phyloP scores from a whole-genome alignment of 176 grass and related monocot species.

The Alloteropsis semialata region DNA sequence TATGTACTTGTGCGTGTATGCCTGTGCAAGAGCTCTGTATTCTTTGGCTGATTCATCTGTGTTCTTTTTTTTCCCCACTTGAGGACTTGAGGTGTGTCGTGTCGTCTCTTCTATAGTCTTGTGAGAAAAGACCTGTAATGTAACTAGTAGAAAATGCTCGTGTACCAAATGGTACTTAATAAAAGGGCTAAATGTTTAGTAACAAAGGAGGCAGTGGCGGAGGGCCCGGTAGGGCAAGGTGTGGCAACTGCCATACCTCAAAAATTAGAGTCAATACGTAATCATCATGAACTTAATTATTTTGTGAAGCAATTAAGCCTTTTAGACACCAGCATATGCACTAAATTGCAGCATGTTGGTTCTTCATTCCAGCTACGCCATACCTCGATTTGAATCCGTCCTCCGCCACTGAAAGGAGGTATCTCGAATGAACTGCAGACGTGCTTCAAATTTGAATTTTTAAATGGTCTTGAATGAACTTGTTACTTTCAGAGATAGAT shows the following conservation, averaged over 20 bases:
- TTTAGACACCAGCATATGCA: too few relatives aligned
- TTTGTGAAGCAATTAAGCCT: too few relatives aligned
- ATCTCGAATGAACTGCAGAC: neutral
- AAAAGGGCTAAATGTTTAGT: neutral
- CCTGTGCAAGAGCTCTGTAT: conserved; percentile 16
- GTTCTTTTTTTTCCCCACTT: neutral
- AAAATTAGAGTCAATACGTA: too few relatives aligned
- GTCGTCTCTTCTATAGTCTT: too few relatives aligned
- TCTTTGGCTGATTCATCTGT: conserved; percentile 30
- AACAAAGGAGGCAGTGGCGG: neutral
- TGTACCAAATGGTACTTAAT: conserved; percentile 22
- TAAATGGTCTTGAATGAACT: neutral
- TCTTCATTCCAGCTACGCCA: too few relatives aligned
- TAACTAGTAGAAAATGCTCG: conserved; percentile 27
- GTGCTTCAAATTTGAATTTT: neutral
- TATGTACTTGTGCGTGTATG: conserved; percentile 6
- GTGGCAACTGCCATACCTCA: too few relatives aligned
- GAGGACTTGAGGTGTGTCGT: neutral
- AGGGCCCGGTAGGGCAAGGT: too few relatives aligned
- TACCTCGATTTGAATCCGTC: too few relatives aligned
- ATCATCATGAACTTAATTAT: too few relatives aligned
- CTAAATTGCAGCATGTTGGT: too few relatives aligned
- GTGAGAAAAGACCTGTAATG: neutral
- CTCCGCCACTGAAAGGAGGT: too few relatives aligned
- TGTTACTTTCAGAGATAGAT: neutral